phyloP scores from a whole-genome alignment of 2,329 filamentous ascomycete genomes.

The Phialophora expanda region DNA sequence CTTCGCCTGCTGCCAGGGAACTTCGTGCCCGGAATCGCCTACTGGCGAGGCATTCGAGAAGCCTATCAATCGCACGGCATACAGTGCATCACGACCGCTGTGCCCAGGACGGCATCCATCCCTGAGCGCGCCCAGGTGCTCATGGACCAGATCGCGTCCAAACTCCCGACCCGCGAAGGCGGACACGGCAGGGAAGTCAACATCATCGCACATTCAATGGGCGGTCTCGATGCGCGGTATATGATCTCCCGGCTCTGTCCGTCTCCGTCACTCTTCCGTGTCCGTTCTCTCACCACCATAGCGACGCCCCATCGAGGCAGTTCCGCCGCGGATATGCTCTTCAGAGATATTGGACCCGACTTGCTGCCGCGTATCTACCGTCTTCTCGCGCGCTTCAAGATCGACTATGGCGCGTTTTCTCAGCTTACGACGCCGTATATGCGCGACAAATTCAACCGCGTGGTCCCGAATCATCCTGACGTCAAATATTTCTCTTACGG shows the following conservation, averaged over 20 bases:
- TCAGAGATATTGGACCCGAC: slow-evolving; percentile 61
- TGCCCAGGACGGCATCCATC: slow-evolving; percentile 65
- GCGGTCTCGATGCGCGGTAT: slow-evolving; percentile 67
- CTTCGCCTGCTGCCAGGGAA: slow-evolving; percentile 58
- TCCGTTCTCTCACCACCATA: slow-evolving; percentile 70
- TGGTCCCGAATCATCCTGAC: slow-evolving; percentile 60
- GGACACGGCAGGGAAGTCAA: slow-evolving; percentile 62
- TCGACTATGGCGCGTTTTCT: slow-evolving; percentile 66
- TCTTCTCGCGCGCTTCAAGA: slow-evolving; percentile 58
- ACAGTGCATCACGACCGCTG: slow-evolving; percentile 65
- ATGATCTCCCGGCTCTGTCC: slow-evolving; percentile 63
- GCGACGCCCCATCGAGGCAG: slow-evolving; percentile 64
- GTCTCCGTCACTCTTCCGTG: slow-evolving; percentile 70
- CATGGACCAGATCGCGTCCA: slow-evolving; percentile 57
- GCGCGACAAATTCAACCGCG: slow-evolving; percentile 63
- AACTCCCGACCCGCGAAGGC: slow-evolving; percentile 45
- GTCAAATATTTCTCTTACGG: slow-evolving; percentile 69
- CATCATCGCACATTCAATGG: slow-evolving; percentile 66
- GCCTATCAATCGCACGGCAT: slow-evolving; percentile 62
- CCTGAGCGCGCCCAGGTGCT: slow-evolving; percentile 62
- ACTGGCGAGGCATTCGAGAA: slow-evolving; percentile 68
- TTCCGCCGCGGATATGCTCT: slow-evolving; percentile 66
- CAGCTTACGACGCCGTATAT: slow-evolving; percentile 66
- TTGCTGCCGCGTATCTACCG: slow-evolving; percentile 62
- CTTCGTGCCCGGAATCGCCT: slow-evolving; percentile 63